Evolutionary conservation across 371 early-diverging fungal species (phyloP).

Genomic region (Mucor irregularis): DNA sequence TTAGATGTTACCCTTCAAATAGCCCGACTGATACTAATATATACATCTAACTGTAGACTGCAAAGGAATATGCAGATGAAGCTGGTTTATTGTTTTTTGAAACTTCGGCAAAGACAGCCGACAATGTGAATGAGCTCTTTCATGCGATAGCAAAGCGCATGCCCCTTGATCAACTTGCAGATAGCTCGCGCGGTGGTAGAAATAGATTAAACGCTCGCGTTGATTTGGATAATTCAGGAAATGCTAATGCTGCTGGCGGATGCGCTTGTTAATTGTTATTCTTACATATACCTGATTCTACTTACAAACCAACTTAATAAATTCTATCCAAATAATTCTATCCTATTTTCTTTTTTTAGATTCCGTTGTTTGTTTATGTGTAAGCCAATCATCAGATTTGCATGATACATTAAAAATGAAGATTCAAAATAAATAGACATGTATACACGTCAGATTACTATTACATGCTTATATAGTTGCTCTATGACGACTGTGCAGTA

Average conservation of each 20-base stretch:
- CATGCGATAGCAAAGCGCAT: conserved; percentile 69
- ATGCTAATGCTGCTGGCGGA: conserved; percentile 30
- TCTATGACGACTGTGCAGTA: no score
- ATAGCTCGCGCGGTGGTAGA: conserved; percentile 39
- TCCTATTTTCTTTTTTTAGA: no score
- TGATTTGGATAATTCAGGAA: conserved; percentile 41
- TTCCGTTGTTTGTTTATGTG: no score
- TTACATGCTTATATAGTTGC: no score
- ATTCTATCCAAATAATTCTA: no score
- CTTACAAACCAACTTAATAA: no score
- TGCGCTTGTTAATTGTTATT: conserved; percentile 59
- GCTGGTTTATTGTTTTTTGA: conserved; percentile 89
- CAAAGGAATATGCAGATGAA: conserved; percentile 89
- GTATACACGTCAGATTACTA: no score
- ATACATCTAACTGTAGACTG: conserved; percentile 60
- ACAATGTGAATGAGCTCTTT: conserved; percentile 87
- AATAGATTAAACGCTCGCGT: conserved; percentile 41
- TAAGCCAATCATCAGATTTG: no score
- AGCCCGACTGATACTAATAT: neutral
- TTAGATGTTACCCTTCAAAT: neutral
- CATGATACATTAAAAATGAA: no score
- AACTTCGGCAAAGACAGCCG: conserved; percentile 93
- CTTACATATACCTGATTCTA: no score
- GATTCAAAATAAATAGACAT: no score
- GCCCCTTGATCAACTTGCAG: conserved; percentile 53